A percentile compares a stretch with the other conserved stretches of the same genome.
These are phyloP conservation scores for Microglena sp. DNA, from an alignment of 139 green algal genomes.

Conservation along the genomic window DNA sequence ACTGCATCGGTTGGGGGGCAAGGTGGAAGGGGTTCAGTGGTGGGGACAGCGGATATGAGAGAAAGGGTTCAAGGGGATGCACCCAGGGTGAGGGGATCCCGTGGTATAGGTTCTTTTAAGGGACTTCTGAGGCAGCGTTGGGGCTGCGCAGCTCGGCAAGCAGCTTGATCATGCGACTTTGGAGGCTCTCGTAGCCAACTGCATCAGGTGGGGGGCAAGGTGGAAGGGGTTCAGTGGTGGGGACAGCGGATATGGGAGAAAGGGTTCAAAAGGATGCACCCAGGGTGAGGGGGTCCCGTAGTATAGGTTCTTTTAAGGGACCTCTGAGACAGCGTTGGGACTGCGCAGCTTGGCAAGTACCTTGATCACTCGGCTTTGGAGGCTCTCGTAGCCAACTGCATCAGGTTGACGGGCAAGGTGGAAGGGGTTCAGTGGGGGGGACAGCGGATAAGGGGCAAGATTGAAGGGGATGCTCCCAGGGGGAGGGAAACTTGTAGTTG, in stretches of 20 bases:
- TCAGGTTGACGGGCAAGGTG: too few relatives aligned
- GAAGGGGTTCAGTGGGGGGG: neutral
- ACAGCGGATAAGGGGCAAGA: too few relatives aligned
- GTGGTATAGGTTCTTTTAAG: constrained; percentile 97
- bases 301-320: constrained; percentile 94
- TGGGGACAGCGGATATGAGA: too few relatives aligned
- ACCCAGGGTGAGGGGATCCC: constrained; percentile 93
- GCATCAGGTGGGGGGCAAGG: too few relatives aligned
- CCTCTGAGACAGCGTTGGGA: too few relatives aligned
- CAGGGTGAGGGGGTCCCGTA: constrained; percentile 97
- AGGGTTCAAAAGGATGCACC: constrained; percentile 83
- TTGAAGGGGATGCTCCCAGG: constrained; percentile 91
- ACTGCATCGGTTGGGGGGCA: too few relatives aligned
- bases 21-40: neutral
- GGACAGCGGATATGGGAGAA: too few relatives aligned
- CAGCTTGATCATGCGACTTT: constrained; percentile 70
- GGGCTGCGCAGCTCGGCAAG: too few relatives aligned
- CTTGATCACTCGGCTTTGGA: constrained; percentile 69
- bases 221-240: neutral
- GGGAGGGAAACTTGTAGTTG: constrained; percentile 95
- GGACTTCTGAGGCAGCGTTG: too few relatives aligned
- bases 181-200: constrained; percentile 75
- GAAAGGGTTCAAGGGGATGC: too few relatives aligned
- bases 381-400: constrained; percentile 72
- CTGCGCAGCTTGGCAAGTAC: too few relatives aligned